These are phyloP conservation scores for Penicillium desertorum DNA, from an alignment of 495 filamentous ascomycete species.

Conservation along the genomic window DNA sequence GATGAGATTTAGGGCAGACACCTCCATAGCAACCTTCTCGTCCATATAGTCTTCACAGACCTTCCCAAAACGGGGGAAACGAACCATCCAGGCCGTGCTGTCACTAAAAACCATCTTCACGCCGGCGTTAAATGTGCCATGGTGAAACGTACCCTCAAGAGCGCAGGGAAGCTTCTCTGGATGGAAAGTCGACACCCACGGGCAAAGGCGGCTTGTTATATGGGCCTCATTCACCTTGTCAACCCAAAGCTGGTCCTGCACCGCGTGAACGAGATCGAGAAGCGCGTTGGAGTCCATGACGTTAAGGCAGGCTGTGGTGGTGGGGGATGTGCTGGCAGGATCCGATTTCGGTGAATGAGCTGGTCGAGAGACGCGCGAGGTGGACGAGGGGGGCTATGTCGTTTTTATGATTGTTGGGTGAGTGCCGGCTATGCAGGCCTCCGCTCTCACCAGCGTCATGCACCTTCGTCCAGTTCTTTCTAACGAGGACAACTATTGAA, in stretches of 20 bases:
- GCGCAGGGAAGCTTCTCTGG: slow-evolving; percentile 34
- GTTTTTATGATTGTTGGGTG: too few relatives aligned
- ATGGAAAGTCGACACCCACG: slow-evolving; percentile 43
- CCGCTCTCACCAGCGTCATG: too few relatives aligned
- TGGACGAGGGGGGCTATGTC: too few relatives aligned
- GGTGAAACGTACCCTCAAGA: slow-evolving; percentile 33
- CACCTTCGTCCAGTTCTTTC: too few relatives aligned
- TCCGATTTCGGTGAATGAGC: too few relatives aligned
- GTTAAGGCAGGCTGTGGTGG: too few relatives aligned
- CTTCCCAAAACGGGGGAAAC: slow-evolving; percentile 2
- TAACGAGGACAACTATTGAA: too few relatives aligned
- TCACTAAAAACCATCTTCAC: neutral
- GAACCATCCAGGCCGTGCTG: neutral
- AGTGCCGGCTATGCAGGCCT: too few relatives aligned
- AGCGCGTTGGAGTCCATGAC: slow-evolving; percentile 31
- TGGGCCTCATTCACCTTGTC: slow-evolving; percentile 36
- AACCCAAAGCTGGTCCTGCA: slow-evolving; percentile 34
- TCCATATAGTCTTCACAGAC: neutral
- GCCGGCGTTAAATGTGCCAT: slow-evolving; percentile 20
- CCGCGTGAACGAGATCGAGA: slow-evolving; percentile 26
- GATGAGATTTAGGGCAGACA: slow-evolving; percentile 36
- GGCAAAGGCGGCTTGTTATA: slow-evolving; percentile 29
- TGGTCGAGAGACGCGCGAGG: too few relatives aligned
- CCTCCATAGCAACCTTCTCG: slow-evolving; percentile 48
- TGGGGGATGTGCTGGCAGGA: too few relatives aligned